Evolutionary conservation across 371 early-diverging fungal species (phyloP).

Genomic region (Lichtheimia hyalospora): DNA sequence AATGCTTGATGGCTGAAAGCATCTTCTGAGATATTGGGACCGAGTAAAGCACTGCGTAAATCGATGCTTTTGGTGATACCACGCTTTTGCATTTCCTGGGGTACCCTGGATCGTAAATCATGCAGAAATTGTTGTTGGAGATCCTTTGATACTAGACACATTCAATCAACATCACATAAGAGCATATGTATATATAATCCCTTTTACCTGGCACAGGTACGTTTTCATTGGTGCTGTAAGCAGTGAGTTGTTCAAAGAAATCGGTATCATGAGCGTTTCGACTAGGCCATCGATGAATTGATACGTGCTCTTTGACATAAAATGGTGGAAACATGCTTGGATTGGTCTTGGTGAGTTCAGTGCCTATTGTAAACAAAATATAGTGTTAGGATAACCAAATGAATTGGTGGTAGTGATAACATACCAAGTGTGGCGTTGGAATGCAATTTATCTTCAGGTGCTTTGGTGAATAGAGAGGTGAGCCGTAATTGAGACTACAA

Average conservation of each 20-base stretch:
- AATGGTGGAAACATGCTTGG: slow-evolving; percentile 66
- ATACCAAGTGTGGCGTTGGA: slow-evolving; percentile 3
- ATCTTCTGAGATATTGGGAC: slow-evolving; percentile 9
- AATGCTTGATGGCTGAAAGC: slow-evolving; percentile 13
- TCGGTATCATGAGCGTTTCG: slow-evolving; percentile 21
- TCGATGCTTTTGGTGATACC: slow-evolving; percentile 20
- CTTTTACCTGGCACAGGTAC: slow-evolving; percentile 4
- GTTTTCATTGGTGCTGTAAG: slow-evolving; percentile 1
- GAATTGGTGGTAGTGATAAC: neutral
- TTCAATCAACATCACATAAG: too few species aligned
- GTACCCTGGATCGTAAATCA: slow-evolving; percentile 4
- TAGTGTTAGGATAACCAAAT: neutral
- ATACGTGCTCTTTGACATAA: slow-evolving; percentile 59
- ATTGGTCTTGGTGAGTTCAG: slow-evolving; percentile 10
- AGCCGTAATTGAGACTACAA: slow-evolving; percentile 43
- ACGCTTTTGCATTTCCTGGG: slow-evolving; percentile 11
- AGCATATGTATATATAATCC: too few species aligned
- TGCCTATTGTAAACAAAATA: neutral
- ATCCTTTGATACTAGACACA: slow-evolving; percentile 8
- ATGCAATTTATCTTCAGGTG: slow-evolving; percentile 17
- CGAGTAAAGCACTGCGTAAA: slow-evolving; percentile 16
- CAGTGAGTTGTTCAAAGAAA: slow-evolving; percentile 21
- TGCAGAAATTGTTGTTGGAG: slow-evolving; percentile 15
- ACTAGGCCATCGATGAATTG: slow-evolving; percentile 38
- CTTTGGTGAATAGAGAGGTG: slow-evolving; percentile 42